A percentile compares a stretch with the other conserved stretches of the same genome.
Conservation (phyloP, 208 protist genomes). For the Zelonia costaricensis region DNA sequence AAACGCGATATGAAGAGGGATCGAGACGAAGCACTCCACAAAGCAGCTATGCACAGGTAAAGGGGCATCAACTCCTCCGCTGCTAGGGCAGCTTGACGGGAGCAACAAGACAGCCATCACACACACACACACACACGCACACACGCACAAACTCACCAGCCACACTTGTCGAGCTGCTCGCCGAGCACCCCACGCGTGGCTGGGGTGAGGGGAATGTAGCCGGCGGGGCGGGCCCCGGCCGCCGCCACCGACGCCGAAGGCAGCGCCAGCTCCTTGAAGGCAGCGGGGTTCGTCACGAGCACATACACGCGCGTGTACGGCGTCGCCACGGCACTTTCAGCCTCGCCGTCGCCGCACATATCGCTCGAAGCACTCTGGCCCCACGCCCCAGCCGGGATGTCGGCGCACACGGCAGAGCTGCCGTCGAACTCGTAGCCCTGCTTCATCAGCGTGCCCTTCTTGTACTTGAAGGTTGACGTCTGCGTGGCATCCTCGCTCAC, state of each 20-base stretch:
- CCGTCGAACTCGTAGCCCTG: slow-evolving; percentile 43
- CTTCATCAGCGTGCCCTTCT: slow-evolving; percentile 31
- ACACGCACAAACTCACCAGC: slow-evolving; percentile 26
- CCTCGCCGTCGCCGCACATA: neutral
- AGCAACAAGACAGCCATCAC: too few relatives aligned
- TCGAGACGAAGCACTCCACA: neutral
- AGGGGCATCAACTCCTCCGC: too few relatives aligned
- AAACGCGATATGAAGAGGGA: too few relatives aligned
- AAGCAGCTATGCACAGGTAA: too few relatives aligned
- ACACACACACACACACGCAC: neutral
- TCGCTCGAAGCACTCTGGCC: neutral
- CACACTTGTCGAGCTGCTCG: slow-evolving; percentile 37
- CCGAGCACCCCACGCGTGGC: slow-evolving; percentile 28
- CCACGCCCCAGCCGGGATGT: slow-evolving; percentile 6
- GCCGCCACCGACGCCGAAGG: neutral
- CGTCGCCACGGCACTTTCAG: neutral
- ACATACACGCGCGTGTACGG: slow-evolving; percentile 38
- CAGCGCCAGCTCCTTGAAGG: slow-evolving; percentile 20
- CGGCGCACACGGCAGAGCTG: slow-evolving; percentile 4
- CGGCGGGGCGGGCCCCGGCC: neutral
- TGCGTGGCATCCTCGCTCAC: slow-evolving; percentile 8
- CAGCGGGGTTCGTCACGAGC: slow-evolving; percentile 31
- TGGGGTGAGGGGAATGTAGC: slow-evolving; percentile 44
- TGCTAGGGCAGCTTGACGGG: too few relatives aligned
- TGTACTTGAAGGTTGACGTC: slow-evolving; percentile 66